phyloP scores from a whole-genome alignment of 2,329 filamentous ascomycete genomes.

The Fusarium redolens region DNA sequence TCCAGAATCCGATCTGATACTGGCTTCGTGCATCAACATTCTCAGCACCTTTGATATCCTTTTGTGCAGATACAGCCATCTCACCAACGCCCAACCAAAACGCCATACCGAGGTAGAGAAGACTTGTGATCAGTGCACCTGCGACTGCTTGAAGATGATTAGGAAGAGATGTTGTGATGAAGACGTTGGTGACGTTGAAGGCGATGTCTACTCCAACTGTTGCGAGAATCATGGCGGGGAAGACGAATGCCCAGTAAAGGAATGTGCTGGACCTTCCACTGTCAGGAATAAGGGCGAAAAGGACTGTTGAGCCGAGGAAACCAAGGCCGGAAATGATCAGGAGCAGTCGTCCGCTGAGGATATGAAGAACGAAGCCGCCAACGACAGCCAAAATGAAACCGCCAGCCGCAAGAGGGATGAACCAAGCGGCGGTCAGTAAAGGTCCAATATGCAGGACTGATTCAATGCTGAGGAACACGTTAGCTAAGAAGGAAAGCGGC shows the following conservation, averaged over 20 bases:
- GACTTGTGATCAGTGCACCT: constrained; percentile 67
- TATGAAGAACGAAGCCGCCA: constrained; percentile 75
- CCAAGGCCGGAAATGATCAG: constrained; percentile 71
- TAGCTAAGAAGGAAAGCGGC: rapidly evolving
- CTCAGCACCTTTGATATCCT: constrained; percentile 36
- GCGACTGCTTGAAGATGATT: constrained; percentile 75
- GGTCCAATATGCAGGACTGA: constrained; percentile 69
- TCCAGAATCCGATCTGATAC: constrained; percentile 76
- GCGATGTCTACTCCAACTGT: constrained; percentile 81
- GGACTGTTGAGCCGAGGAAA: constrained; percentile 66
- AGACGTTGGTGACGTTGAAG: constrained; percentile 81
- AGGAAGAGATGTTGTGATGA: constrained; percentile 79
- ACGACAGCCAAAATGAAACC: constrained; percentile 72
- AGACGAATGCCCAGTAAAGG: constrained; percentile 78
- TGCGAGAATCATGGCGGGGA: constrained; percentile 74
- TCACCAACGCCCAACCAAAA: constrained; percentile 78
- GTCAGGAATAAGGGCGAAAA: constrained; percentile 73
- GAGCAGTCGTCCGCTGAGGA: constrained; percentile 71
- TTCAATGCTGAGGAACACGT: constrained; percentile 60
- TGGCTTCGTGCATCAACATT: constrained; percentile 59
- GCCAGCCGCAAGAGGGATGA: constrained; percentile 73
- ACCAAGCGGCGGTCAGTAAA: constrained; percentile 75
- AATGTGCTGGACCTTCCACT: constrained; percentile 52
- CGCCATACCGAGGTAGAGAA: constrained; percentile 78
- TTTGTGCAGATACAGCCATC: constrained; percentile 66